These are phyloP conservation scores for Allantophomopsis cytisporea DNA, from an alignment of 2,329 filamentous ascomycete species.

Conservation along the genomic window DNA sequence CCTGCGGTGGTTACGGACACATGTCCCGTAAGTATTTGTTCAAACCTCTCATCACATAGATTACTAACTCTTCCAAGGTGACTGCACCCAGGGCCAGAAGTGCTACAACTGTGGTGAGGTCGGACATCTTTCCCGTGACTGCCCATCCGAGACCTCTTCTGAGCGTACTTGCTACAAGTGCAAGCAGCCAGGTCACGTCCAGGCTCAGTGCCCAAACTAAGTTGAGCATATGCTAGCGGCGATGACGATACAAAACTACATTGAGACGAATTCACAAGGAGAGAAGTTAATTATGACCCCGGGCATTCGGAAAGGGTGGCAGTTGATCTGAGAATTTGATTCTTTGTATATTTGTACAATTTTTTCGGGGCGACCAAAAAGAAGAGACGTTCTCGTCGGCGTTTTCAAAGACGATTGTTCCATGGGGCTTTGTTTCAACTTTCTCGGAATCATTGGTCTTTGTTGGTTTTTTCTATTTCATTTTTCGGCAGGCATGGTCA, in stretches of 20 bases:
- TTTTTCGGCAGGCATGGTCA: neutral
- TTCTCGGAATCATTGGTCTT: no score
- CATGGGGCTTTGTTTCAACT: no score
- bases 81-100: conserved; percentile 98
- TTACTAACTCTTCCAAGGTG: conserved; percentile 31
- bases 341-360: conserved; percentile 1
- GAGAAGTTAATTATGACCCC: conserved; percentile 11
- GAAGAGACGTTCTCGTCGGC: no score
- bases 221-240: conserved; percentile 2
- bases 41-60: neutral
- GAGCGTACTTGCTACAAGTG: conserved; percentile 99
- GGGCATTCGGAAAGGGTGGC: conserved; percentile 16
- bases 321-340: conserved; percentile 16
- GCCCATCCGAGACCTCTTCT: conserved; percentile 76
- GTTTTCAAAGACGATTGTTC: no score
- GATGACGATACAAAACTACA: conserved; percentile 2
- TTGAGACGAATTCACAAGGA: conserved; percentile 7
- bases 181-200: conserved; percentile 74
- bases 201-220: conserved; percentile 85
- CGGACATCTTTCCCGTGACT: conserved; percentile 90
- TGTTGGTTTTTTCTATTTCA: neutral
- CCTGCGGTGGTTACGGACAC: conserved; percentile 92
- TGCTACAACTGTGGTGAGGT: conserved; percentile 89
- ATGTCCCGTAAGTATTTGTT: conserved; percentile 57
- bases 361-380: neutral